Conservation (phyloP, 441 rosid species). For the Populus hybrid region DNA sequence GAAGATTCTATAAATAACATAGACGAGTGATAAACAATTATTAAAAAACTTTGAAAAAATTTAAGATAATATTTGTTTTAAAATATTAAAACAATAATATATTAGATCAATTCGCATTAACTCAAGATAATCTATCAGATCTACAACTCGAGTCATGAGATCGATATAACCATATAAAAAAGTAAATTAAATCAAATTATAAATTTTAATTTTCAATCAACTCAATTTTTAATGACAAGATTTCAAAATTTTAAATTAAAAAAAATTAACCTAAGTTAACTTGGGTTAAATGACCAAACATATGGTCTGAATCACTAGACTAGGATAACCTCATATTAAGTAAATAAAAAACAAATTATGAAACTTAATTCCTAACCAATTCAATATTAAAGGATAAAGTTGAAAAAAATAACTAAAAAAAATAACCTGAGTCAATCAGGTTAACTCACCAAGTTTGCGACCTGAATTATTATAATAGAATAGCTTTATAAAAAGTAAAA, state of each 20-base stretch:
- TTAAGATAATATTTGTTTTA: too few species aligned
- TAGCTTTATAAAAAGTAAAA: neutral
- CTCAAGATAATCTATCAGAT: rapidly evolving
- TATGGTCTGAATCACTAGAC: too few species aligned
- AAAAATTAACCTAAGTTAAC: rapidly evolving
- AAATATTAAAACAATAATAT: rapidly evolving
- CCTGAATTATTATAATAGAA: too few species aligned
- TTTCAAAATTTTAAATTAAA: too few species aligned
- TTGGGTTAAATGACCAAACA: too few species aligned
- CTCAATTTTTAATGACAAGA: too few species aligned
- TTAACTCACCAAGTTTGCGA: rapidly evolving
- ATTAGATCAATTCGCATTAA: rapidly evolving
- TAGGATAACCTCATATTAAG: neutral
- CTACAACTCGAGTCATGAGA: rapidly evolving
- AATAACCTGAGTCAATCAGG: rapidly evolving
- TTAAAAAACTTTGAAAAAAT: too few species aligned
- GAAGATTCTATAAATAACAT: too few species aligned
- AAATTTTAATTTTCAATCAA: too few species aligned
- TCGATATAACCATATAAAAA: too few species aligned
- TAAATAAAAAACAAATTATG: neutral
- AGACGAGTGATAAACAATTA: too few species aligned
- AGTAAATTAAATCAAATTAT: too few species aligned
- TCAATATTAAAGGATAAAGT: neutral
- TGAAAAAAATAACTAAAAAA: neutral
- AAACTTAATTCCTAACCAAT: rapidly evolving